Percentiles rank a stretch among this genome's conserved stretches.
Conservation (phyloP, 805 yeast genomes). For the Wickerhamomyces bisporus region DNA sequence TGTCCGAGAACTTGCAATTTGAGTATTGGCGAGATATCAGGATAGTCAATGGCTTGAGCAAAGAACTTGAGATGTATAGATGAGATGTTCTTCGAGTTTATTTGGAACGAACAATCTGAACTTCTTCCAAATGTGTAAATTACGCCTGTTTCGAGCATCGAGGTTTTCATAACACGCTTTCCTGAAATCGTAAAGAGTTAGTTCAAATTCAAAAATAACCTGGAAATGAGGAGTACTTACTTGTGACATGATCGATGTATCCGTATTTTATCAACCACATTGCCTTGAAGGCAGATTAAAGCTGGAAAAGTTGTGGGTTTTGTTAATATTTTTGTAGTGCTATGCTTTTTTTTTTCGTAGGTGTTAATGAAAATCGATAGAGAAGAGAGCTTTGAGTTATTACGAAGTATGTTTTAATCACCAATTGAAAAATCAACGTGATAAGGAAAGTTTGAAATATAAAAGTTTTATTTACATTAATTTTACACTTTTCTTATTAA, state of each 20-base stretch:
- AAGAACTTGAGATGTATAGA: constrained; percentile 9
- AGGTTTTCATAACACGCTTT: neutral
- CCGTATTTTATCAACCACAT: constrained; percentile 13
- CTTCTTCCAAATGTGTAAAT: constrained; percentile 8
- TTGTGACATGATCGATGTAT: constrained; percentile 1
- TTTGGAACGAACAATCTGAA: constrained; percentile 1
- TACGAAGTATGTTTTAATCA: too few relatives aligned
- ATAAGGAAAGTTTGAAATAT: too few relatives aligned
- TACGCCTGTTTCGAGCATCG: constrained; percentile 3
- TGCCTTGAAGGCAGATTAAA: neutral
- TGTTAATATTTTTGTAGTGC: too few relatives aligned
- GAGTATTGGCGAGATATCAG: constrained; percentile 6
- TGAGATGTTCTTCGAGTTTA: constrained; percentile 8
- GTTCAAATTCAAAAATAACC: too few relatives aligned
- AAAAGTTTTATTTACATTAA: too few relatives aligned
- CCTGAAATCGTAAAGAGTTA: too few relatives aligned
- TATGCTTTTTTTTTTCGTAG: too few relatives aligned
- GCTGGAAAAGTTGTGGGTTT: too few relatives aligned
- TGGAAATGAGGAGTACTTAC: neutral
- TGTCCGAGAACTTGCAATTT: constrained; percentile 8
- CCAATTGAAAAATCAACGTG: too few relatives aligned
- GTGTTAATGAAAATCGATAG: too few relatives aligned
- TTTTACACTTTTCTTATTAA: too few relatives aligned
- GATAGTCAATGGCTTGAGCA: constrained; percentile 9
- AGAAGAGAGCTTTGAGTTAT: too few relatives aligned